phyloP scores from a whole-genome alignment of 2,329 filamentous ascomycete genomes.

The Neonectria coccinea region DNA sequence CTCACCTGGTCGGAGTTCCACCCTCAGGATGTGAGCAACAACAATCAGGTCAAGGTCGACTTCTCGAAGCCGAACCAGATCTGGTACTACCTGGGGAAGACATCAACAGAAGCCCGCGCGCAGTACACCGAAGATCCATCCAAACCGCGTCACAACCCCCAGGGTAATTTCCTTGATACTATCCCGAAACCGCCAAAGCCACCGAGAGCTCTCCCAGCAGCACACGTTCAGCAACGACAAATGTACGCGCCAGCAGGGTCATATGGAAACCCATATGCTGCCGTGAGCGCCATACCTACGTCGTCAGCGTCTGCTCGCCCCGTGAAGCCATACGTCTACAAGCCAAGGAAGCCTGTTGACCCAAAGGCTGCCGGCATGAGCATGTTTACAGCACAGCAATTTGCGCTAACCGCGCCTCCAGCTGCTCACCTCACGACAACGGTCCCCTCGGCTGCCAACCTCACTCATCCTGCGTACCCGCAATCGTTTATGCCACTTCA shows the following conservation, averaged over 20 bases:
- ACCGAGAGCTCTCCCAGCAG: conserved; percentile 51
- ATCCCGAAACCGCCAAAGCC: conserved; percentile 68
- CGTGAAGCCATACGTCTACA: conserved; percentile 66
- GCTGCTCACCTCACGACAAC: conserved; percentile 5
- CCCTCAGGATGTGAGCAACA: conserved; percentile 67
- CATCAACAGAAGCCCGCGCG: conserved; percentile 89
- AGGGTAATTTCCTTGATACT: conserved; percentile 79
- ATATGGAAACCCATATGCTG: conserved; percentile 27
- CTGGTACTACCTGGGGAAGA: conserved; percentile 89
- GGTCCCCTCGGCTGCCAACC: neutral
- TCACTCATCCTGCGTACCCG: conserved; percentile 22
- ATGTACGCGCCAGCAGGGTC: conserved; percentile 42
- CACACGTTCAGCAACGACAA: conserved; percentile 40
- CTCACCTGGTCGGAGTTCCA: conserved; percentile 86
- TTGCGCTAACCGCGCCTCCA: conserved; percentile 32
- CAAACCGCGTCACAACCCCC: conserved; percentile 71
- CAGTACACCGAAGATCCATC: conserved; percentile 86
- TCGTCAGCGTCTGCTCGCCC: conserved; percentile 28
- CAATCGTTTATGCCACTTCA: conserved; percentile 28
- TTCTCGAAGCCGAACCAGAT: conserved; percentile 78
- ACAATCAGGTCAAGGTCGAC: conserved; percentile 76
- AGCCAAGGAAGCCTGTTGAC: conserved; percentile 57
- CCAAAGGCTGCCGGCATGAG: conserved; percentile 37
- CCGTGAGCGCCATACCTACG: conserved; percentile 1
- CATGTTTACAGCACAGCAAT: conserved; percentile 44